A percentile compares a stretch with the other conserved stretches of the same genome.
phyloP scores from a whole-genome alignment of 352 stramenopile genomes.

The Pilasporangium apinafurcum region DNA sequence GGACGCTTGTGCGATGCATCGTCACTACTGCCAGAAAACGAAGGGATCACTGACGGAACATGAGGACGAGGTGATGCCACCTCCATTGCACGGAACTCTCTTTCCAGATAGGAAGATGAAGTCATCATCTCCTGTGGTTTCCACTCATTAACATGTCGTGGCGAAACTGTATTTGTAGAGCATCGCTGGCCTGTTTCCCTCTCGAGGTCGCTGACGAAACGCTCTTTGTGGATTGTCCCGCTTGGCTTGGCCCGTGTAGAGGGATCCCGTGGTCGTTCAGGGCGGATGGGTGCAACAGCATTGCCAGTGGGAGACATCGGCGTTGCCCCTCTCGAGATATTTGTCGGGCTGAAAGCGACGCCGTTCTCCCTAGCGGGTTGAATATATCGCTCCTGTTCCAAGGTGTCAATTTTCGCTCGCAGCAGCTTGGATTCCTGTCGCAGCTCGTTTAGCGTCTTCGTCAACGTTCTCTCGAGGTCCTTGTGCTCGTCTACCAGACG shows the following conservation, averaged over 20 bases:
- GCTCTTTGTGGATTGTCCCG: conserved; percentile 60
- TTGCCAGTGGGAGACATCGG: conserved; percentile 2
- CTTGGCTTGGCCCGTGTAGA: conserved; percentile 7
- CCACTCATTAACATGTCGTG: conserved; percentile 30
- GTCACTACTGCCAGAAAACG: conserved; percentile 4
- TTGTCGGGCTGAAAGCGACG: conserved; percentile 3
- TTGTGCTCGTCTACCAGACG: conserved; percentile 47
- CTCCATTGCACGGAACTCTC: conserved; percentile 37
- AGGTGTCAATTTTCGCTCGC: conserved; percentile 23
- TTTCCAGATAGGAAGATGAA: conserved; percentile 33
- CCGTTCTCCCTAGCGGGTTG: conserved; percentile 1
- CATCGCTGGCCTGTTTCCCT: conserved; percentile 59
- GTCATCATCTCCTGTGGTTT: conserved; percentile 21
- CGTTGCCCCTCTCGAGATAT: no score
- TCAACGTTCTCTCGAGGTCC: conserved; percentile 36
- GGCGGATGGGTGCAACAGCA: conserved; percentile 34
- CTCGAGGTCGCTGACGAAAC: conserved; percentile 68
- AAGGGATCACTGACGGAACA: neutral
- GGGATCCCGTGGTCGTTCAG: conserved; percentile 36
- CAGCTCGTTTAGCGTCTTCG: conserved; percentile 19
- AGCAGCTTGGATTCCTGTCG: conserved; percentile 31
- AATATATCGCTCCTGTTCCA: conserved; percentile 28
- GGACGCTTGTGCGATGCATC: conserved; percentile 1
- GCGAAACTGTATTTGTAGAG: conserved; percentile 10
- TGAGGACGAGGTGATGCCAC: no score